Percentiles rank a stretch among this genome's conserved stretches.
Evolutionary conservation across 1,284 basidiomycete genomes (phyloP).

Genomic region (Cutaneotrichosporon sp.): DNA sequence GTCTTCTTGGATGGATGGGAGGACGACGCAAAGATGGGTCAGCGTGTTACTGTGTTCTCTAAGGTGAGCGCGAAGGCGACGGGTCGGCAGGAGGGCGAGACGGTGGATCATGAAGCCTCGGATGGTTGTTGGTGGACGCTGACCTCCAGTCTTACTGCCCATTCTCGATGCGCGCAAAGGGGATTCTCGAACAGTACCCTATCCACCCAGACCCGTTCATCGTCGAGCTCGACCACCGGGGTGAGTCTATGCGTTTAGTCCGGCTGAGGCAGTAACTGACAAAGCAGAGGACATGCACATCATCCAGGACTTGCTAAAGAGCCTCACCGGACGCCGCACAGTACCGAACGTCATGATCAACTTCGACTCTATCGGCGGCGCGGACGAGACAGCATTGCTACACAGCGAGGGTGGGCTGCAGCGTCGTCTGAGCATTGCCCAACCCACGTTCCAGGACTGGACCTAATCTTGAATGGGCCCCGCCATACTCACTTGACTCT

Average conservation of each 20-base stretch:
- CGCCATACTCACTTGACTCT: too few species aligned
- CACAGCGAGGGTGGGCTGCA: slow-evolving; percentile 44
- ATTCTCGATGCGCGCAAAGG: slow-evolving; percentile 45
- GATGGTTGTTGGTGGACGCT: not conserved
- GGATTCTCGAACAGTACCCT: slow-evolving; percentile 36
- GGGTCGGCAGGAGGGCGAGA: too few species aligned
- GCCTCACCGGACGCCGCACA: slow-evolving; percentile 44
- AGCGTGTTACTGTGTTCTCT: slow-evolving; percentile 43
- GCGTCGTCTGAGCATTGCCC: not conserved
- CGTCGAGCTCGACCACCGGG: slow-evolving; percentile 47
- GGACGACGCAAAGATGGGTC: slow-evolving; percentile 30
- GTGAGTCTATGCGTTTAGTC: slow-evolving; percentile 25
- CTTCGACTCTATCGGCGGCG: slow-evolving; percentile 44
- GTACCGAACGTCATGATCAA: slow-evolving; percentile 49
- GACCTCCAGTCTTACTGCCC: slow-evolving; percentile 43
- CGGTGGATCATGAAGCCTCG: too few species aligned
- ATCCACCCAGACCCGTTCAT: slow-evolving; percentile 40
- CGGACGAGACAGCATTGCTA: slow-evolving; percentile 44
- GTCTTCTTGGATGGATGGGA: slow-evolving; percentile 38
- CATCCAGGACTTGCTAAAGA: slow-evolving; percentile 40
- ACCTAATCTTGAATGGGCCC: too few species aligned
- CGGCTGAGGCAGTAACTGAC: not conserved
- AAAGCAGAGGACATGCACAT: slow-evolving; percentile 36
- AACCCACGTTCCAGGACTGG: not conserved
- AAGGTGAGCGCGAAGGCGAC: slow-evolving; percentile 30